Percentiles rank a stretch among this genome's conserved stretches.
These are phyloP conservation scores for Thymus quinquecostatus DNA, from an alignment of 257 asterid species.

Conservation along the genomic window DNA sequence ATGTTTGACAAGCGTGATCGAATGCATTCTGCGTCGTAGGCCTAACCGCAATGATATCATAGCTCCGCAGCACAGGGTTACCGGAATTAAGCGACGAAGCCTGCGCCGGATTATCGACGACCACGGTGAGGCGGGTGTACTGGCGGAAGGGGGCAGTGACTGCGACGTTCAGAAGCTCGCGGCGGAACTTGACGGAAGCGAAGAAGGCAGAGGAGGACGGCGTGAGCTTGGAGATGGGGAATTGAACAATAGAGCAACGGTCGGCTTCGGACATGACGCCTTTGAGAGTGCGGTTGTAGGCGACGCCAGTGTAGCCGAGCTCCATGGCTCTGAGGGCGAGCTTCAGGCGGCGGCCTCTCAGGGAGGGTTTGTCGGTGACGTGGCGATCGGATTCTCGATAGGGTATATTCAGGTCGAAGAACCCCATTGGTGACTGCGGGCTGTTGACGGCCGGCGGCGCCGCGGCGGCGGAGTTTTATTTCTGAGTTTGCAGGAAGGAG, in stretches of 20 bases:
- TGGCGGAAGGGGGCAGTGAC: conserved; percentile 78
- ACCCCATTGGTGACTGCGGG: conserved; percentile 52
- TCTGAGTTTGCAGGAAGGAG: background rate
- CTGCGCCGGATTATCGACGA: conserved; percentile 63
- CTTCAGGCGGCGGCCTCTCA: conserved; percentile 68
- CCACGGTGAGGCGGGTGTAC: conserved; percentile 76
- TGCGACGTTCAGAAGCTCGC: conserved; percentile 62
- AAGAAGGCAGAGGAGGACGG: conserved; percentile 55
- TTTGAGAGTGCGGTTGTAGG: conserved; percentile 78
- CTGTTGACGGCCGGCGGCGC: conserved; percentile 18
- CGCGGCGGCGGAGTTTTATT: conserved; percentile 19
- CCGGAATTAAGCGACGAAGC: conserved; percentile 69
- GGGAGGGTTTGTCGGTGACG: conserved; percentile 51
- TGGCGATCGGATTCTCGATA: conserved; percentile 74
- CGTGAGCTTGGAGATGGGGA: conserved; percentile 63
- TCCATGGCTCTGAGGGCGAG: conserved; percentile 72
- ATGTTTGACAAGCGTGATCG: conserved; percentile 76
- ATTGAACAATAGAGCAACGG: conserved; percentile 64
- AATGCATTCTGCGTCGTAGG: conserved; percentile 74
- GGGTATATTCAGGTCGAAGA: conserved; percentile 79
- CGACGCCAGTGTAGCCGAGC: conserved; percentile 83
- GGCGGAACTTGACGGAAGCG: conserved; percentile 64
- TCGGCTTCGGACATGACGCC: conserved; percentile 87
- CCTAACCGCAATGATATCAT: conserved; percentile 74
- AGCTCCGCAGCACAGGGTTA: conserved; percentile 69